Evolutionary conservation across 2,329 filamentous ascomycete genomes (phyloP).

Genomic region (Westerdykella sp.): DNA sequence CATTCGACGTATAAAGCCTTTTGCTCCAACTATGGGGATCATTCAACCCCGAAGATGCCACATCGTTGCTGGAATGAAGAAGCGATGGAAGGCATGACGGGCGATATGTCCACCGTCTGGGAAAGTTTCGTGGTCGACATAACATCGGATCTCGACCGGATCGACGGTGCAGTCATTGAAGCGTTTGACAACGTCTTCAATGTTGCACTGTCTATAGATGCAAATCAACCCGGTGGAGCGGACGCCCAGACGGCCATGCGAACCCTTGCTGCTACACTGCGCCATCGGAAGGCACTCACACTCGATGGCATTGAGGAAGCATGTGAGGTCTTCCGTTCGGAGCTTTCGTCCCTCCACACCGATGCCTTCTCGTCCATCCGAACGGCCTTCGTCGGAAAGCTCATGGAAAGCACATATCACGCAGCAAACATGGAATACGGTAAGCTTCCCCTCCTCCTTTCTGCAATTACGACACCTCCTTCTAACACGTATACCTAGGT

Average conservation of each 20-base stretch:
- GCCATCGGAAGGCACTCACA: slow-evolving; percentile 24
- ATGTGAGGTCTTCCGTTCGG: slow-evolving; percentile 15
- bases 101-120: slow-evolving; percentile 34
- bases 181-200: slow-evolving; percentile 4
- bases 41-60: slow-evolving; percentile 20
- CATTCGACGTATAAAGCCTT: slow-evolving; percentile 39
- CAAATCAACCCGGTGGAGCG: background rate
- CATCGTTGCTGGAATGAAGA: slow-evolving; percentile 41
- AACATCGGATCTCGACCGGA: slow-evolving; percentile 6
- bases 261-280: slow-evolving; percentile 23
- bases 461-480: background rate
- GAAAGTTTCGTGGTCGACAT: slow-evolving; percentile 12
- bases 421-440: slow-evolving; percentile 14
- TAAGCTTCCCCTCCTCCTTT: background rate
- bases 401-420: slow-evolving; percentile 14
- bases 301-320: slow-evolving; percentile 21
- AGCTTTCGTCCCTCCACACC: slow-evolving; percentile 6
- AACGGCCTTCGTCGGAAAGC: slow-evolving; percentile 14
- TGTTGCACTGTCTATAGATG: background rate
- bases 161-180: slow-evolving; percentile 7
- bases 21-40: slow-evolving; percentile 38
- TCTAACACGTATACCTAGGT: slow-evolving; percentile 1
- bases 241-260: slow-evolving; percentile 3
- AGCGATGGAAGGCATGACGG: slow-evolving; percentile 35
- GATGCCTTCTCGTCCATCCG: slow-evolving; percentile 9